Conservation (phyloP, 2,329 filamentous ascomycete genomes). For the Xylariaceae sp. region DNA sequence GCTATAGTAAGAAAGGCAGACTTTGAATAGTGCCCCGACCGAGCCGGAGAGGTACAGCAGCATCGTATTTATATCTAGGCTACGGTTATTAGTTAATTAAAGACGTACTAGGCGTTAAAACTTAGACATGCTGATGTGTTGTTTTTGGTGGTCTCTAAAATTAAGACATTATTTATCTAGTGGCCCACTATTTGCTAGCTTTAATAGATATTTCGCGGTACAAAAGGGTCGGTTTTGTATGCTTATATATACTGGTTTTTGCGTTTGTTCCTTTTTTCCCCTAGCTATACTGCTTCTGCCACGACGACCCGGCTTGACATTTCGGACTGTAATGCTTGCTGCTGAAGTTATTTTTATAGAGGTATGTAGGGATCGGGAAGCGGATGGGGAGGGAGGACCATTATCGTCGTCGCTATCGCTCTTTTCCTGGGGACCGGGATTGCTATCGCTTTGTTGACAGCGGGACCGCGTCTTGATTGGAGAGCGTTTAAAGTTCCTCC, state of each 20-base stretch:
- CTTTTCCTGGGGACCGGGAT: background rate
- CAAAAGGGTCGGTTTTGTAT: slow-evolving; percentile 16
- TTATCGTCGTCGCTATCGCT: slow-evolving; percentile 7
- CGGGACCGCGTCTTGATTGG: slow-evolving; percentile 28
- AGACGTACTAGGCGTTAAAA: slow-evolving; percentile 27
- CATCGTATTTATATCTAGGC: slow-evolving; percentile 26
- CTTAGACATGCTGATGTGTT: slow-evolving; percentile 22
- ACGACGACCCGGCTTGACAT: background rate
- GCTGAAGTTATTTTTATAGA: background rate
- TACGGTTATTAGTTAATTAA: slow-evolving; percentile 31
- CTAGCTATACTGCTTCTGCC: background rate
- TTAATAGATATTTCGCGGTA: slow-evolving; percentile 18
- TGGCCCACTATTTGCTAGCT: slow-evolving; percentile 51
- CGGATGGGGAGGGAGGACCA: slow-evolving; percentile 6
- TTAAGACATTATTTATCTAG: slow-evolving; percentile 29
- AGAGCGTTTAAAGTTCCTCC: slow-evolving; percentile 29
- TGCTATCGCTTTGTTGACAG: slow-evolving; percentile 13
- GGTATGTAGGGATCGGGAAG: slow-evolving; percentile 1
- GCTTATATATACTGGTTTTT: background rate
- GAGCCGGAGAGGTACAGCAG: slow-evolving; percentile 30
- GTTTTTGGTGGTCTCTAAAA: slow-evolving; percentile 20
- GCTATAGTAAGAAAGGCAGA: slow-evolving; percentile 32
- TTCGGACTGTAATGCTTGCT: background rate
- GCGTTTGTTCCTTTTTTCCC: slow-evolving; percentile 2
- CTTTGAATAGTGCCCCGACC: slow-evolving; percentile 35